Percentiles rank a stretch among this genome's conserved stretches.
Evolutionary conservation across 805 yeast species (phyloP).

Genomic region (Ogataea degrootiae): DNA sequence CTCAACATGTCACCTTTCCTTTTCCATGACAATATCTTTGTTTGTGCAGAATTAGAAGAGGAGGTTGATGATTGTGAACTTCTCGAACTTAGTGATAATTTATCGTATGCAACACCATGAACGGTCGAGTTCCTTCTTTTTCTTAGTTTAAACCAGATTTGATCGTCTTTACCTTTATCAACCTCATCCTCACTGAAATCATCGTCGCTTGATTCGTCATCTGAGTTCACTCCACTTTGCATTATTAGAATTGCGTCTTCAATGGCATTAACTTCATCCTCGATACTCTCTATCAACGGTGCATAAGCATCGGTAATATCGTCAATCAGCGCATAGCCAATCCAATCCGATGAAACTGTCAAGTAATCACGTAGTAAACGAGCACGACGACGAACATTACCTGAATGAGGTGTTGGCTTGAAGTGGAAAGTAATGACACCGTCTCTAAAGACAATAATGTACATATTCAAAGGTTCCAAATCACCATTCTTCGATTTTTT

Average conservation of each 20-base stretch:
- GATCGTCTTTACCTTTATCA: conserved; percentile 36
- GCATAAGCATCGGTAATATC: conserved; percentile 97
- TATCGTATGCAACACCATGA: conserved; percentile 14
- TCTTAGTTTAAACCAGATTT: conserved; percentile 25
- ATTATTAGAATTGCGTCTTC: conserved; percentile 86
- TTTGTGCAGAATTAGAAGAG: conserved; percentile 33
- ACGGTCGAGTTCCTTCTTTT: conserved; percentile 26
- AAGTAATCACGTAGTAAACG: conserved; percentile 81
- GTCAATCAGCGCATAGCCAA: conserved; percentile 92
- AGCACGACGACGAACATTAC: conserved; percentile 91
- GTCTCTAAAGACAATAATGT: conserved; percentile 83
- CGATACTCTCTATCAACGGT: conserved; percentile 91
- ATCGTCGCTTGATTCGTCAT: conserved; percentile 37
- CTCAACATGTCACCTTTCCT: conserved; percentile 92
- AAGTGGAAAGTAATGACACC: conserved; percentile 94
- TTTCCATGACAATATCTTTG: conserved; percentile 66
- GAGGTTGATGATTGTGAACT: conserved; percentile 8
- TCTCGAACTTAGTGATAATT: conserved; percentile 9
- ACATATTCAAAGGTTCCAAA: conserved; percentile 85
- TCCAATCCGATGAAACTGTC: conserved; percentile 93
- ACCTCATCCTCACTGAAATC: conserved; percentile 38
- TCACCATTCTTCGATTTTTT: conserved; percentile 41
- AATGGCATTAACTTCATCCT: conserved; percentile 89
- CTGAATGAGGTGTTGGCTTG: conserved; percentile 93
- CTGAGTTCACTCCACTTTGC: conserved; percentile 63